These are phyloP conservation scores for Amanita brunnescens DNA, from an alignment of 768 basidiomycete species.

Conservation along the genomic window DNA sequence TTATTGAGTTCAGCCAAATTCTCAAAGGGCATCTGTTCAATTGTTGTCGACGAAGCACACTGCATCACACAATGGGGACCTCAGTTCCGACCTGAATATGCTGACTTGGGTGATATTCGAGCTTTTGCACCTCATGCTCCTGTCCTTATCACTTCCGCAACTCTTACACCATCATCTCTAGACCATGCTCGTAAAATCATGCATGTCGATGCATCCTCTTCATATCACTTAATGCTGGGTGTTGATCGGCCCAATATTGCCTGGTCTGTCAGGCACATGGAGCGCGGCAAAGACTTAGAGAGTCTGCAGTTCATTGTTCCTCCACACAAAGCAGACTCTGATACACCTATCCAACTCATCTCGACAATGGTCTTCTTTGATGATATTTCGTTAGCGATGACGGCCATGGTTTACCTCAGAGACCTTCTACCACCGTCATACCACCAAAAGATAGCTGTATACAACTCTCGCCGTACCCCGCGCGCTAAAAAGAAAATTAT, in stretches of 20 bases:
- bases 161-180: conserved; percentile 20
- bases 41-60: conserved; percentile 33
- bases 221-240: conserved; percentile 28
- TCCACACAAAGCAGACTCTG: too few relatives aligned
- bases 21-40: conserved; percentile 13
- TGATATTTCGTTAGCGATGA: too few relatives aligned
- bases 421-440: too few relatives aligned
- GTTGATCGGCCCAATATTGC: conserved; percentile 29
- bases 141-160: conserved; percentile 25
- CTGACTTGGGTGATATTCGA: conserved; percentile 19
- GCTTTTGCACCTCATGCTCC: conserved; percentile 22
- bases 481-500: too few relatives aligned
- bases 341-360: too few relatives aligned
- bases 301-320: too few relatives aligned
- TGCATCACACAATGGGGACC: conserved; percentile 27
- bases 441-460: too few relatives aligned
- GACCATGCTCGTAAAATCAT: conserved; percentile 17
- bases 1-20: conserved; percentile 14
- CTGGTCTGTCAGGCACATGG: conserved; percentile 15
- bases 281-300: conserved; percentile 14
- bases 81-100: conserved; percentile 24
- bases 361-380: too few relatives aligned
- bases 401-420: too few relatives aligned
- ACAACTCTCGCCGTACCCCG: too few relatives aligned
- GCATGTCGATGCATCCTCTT: conserved; percentile 13